Conservation (phyloP, 225 moss, liverwort and hornwort genomes). For the Antitrichia curtipendula region DNA sequence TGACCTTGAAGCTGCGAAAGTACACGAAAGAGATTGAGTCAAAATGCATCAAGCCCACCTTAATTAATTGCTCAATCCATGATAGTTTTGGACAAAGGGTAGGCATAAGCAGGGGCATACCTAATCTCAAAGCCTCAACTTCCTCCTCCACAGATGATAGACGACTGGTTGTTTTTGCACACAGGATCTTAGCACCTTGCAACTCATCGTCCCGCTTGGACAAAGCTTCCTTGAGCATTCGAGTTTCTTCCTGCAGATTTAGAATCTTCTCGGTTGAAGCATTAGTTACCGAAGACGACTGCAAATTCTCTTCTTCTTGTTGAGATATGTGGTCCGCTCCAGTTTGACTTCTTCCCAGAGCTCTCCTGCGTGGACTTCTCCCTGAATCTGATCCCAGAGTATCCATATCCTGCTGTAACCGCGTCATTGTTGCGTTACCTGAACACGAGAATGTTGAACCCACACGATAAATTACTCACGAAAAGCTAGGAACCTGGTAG, state of each 20-base stretch:
- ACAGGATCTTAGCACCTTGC: constrained; percentile 55
- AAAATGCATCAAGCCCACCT: neutral
- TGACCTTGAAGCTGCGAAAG: constrained; percentile 3
- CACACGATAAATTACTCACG: neutral
- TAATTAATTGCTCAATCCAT: neutral
- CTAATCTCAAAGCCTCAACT: constrained; percentile 25
- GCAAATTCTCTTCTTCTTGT: constrained; percentile 15
- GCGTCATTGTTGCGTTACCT: constrained; percentile 42
- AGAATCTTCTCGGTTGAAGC: constrained; percentile 32
- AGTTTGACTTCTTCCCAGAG: constrained; percentile 22
- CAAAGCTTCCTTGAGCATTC: constrained; percentile 55
- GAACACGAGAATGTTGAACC: neutral
- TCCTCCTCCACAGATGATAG: constrained; percentile 71
- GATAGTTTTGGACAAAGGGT: neutral
- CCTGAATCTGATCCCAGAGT: constrained; percentile 24
- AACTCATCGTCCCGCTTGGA: constrained; percentile 57
- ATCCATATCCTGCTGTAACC: constrained; percentile 63
- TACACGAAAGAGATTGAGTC: neutral
- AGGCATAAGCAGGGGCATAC: neutral
- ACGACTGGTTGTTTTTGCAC: constrained; percentile 68
- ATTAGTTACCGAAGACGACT: constrained; percentile 5
- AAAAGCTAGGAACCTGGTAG: neutral
- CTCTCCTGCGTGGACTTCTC: constrained; percentile 29
- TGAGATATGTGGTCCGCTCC: neutral
- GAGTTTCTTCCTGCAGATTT: constrained; percentile 61